Conservation (phyloP, 2,329 filamentous ascomycete species). For the Peltaster fructicola region DNA sequence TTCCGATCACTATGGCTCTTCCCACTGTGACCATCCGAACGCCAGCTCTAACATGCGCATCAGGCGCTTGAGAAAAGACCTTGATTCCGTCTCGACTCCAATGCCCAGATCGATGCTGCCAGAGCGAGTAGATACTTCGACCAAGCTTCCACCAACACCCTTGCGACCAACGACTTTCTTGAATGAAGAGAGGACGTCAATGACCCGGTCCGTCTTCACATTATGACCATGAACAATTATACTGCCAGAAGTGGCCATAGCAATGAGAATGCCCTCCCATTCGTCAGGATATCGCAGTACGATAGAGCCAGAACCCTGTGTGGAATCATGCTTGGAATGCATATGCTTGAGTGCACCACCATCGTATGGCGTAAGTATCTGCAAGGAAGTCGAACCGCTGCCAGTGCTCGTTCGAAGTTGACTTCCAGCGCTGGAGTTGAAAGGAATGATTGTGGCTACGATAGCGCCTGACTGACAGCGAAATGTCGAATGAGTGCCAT, state of each 20-base stretch:
- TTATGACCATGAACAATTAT: constrained; percentile 22
- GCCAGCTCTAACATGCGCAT: too few relatives aligned
- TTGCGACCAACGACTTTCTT: constrained; percentile 23
- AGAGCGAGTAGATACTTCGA: too few relatives aligned
- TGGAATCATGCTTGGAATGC: constrained; percentile 19
- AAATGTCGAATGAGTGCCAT: constrained; percentile 22
- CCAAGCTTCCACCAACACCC: too few relatives aligned
- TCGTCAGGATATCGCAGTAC: constrained; percentile 23
- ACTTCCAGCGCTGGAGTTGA: constrained; percentile 7
- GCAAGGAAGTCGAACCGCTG: constrained; percentile 20
- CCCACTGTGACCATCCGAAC: too few relatives aligned
- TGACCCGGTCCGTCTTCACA: constrained; percentile 16
- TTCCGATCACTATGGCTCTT: too few relatives aligned
- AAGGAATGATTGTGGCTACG: constrained; percentile 21
- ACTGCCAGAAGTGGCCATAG: constrained; percentile 19
- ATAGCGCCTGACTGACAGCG: constrained; percentile 22
- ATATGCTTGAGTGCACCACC: constrained; percentile 11
- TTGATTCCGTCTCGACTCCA: too few relatives aligned
- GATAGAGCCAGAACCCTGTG: constrained; percentile 18
- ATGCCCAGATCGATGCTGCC: too few relatives aligned
- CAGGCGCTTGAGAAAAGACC: too few relatives aligned
- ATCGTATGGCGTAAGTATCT: constrained; percentile 17
- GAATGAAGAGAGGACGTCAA: constrained; percentile 13
- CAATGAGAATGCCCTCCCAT: constrained; percentile 25
- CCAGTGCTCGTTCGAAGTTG: constrained; percentile 19